Base-by-base conservation (phyloP, 352 stramenopile genomes). In the Phytophthora foliorum region DNA sequence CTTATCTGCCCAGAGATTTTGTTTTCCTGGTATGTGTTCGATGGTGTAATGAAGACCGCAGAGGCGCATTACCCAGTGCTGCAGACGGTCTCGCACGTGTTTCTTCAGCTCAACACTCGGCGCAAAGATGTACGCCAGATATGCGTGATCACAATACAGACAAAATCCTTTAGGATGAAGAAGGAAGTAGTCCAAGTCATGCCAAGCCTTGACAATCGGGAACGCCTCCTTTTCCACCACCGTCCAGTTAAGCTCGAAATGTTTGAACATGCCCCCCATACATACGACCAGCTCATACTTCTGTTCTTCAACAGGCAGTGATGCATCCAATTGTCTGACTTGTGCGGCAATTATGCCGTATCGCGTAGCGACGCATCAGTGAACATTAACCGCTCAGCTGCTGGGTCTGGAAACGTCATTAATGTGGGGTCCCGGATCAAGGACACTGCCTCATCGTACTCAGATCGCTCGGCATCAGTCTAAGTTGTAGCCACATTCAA, bases 241-340 rank as follows among this genome's bases (percentile, higher is more conserved):
- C 7, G 24, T 52, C 22, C 45, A 52, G 13, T 52, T 52, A 6
- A 52, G 10, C 24, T 36, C 45, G 4, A 4, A 19, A 24, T 52
- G 45, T 31, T 52, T 52, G 45, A 52, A 52, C 21, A 21, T 52
- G 6, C 45, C 45, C 3, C 45, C 45, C 8, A 38, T 52, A 8
- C 45, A 52, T 2, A 52, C 17, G 14, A 36, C 38, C 22, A 52
- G 6, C 24, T 52, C 22, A 11, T 52, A 24, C 11, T 52, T 16
- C 25, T 52, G 45, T 31, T 52, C 10, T 21, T 16, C 24, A 4
- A 52, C 45, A 22, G 45, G 45, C 24, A 38, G 24, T 11, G 34
- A 17, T 17, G 7, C 34, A 41, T 41, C 34, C 34, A 6, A 41
- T 11, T 41, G 34, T 41, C 34, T 6, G 34, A 41, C 34, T 17